Conservation (phyloP, 2,329 filamentous ascomycete genomes). For the Fusarium phyllophilum region DNA sequence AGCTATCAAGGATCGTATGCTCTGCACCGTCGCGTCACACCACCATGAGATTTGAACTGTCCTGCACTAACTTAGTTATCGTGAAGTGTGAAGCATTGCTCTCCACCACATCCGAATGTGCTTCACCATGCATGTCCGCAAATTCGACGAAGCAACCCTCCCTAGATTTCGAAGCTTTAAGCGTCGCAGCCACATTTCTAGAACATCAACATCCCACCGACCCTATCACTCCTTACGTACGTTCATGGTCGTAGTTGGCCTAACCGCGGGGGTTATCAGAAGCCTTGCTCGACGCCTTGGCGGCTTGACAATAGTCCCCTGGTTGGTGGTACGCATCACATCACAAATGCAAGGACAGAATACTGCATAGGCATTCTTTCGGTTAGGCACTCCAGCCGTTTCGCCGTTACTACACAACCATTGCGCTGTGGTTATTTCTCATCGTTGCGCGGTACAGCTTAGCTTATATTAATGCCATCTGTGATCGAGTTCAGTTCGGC, state of each 20-base stretch:
- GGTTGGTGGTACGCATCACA: conserved; percentile 11
- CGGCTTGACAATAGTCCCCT: conserved; percentile 12
- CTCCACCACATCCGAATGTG: conserved; percentile 10
- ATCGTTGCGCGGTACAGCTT: not conserved
- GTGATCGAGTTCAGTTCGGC: conserved; percentile 5
- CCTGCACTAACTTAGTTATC: conserved; percentile 3
- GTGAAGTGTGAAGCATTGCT: conserved; percentile 11
- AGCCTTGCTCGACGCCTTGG: conserved; percentile 3
- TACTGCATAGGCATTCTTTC: conserved; percentile 1
- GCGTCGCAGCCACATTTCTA: conserved; percentile 35
- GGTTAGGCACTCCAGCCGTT: not conserved
- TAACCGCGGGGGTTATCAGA: conserved; percentile 7
- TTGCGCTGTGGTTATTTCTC: not conserved
- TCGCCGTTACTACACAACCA: not conserved
- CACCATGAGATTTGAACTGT: conserved; percentile 8
- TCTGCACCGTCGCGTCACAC: conserved; percentile 26
- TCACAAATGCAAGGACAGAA: conserved; percentile 3
- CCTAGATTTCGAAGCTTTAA: conserved; percentile 21
- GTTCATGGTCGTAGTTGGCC: conserved; percentile 6
- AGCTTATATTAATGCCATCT: not conserved
- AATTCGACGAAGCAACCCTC: conserved; percentile 21
- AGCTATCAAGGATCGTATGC: conserved; percentile 5
- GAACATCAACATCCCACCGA: conserved; percentile 19
- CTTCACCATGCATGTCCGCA: conserved; percentile 18
- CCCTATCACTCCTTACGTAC: conserved; percentile 1